A percentile compares a stretch with the other conserved stretches of the same genome.
Conservation (phyloP, 179 eudicot genomes). For the Carnegiea gigantea region DNA sequence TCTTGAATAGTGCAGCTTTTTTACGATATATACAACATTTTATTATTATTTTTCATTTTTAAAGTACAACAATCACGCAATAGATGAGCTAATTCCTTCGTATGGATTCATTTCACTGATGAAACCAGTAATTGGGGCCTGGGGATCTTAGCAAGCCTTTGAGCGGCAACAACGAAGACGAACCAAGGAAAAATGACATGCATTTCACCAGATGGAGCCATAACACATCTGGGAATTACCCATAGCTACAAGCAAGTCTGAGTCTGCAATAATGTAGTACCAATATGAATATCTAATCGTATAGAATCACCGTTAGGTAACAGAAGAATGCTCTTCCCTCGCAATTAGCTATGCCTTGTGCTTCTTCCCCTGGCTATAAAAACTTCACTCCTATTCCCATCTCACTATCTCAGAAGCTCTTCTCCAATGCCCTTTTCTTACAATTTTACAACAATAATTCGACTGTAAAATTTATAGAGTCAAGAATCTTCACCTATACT, state of each 20-base stretch:
- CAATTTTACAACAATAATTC: background rate
- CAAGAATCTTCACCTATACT: conserved; percentile 2
- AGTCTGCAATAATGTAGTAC: background rate
- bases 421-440: conserved; percentile 7
- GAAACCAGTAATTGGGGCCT: too few species aligned
- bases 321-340: background rate
- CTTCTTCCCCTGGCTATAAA: background rate
- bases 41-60: too few species aligned
- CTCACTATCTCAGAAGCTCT: conserved; percentile 1
- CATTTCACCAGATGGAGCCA: background rate
- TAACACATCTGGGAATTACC: background rate
- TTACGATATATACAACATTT: too few species aligned
- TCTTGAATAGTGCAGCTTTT: too few species aligned
- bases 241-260: background rate
- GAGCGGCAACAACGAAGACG: too few species aligned
- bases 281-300: background rate
- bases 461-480: conserved; percentile 15
- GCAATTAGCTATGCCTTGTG: background rate
- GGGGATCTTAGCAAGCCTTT: too few species aligned
- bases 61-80: too few species aligned
- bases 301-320: background rate
- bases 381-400: conserved; percentile 12
- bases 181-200: background rate
- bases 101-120: too few species aligned
- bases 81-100: too few species aligned